Conservation (phyloP, 2,329 filamentous ascomycete species). For the Phoma sp. region DNA sequence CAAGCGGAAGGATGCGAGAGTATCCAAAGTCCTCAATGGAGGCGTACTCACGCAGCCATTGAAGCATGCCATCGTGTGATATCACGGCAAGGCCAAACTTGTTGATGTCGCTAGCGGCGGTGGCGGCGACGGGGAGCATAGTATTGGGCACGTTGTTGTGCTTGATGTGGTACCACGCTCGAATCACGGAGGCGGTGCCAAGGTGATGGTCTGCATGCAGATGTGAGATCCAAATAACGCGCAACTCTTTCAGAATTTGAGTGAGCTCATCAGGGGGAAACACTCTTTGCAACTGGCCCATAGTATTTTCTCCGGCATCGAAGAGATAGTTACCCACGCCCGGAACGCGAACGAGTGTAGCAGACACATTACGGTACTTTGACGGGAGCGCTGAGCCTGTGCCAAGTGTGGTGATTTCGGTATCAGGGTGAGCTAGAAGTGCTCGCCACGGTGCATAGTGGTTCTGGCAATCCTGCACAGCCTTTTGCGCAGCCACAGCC, state of each 20-base stretch:
- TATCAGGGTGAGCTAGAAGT: slow-evolving; percentile 75
- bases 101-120: slow-evolving; percentile 45
- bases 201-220: slow-evolving; percentile 96
- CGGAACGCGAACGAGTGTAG: slow-evolving; percentile 83
- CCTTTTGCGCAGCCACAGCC: slow-evolving; percentile 54
- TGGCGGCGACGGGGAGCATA: slow-evolving; percentile 21
- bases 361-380: slow-evolving; percentile 94
- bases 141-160: slow-evolving; percentile 49
- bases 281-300: slow-evolving; percentile 82
- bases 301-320: slow-evolving; percentile 89
- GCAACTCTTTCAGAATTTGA: slow-evolving; percentile 78
- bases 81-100: slow-evolving; percentile 58
- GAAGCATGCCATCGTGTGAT: slow-evolving; percentile 73
- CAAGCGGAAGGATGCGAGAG: slow-evolving; percentile 61
- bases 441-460: slow-evolving; percentile 63
- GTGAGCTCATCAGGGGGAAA: slow-evolving; percentile 70
- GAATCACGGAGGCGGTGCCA: slow-evolving; percentile 80
- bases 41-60: slow-evolving; percentile 80
- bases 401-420: slow-evolving; percentile 84
- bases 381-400: slow-evolving; percentile 91
- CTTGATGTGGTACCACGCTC: slow-evolving; percentile 73
- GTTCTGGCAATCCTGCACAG: slow-evolving; percentile 46
- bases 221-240: slow-evolving; percentile 91
- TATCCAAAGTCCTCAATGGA: slow-evolving; percentile 79
- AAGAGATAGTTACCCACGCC: slow-evolving; percentile 87